A percentile compares a stretch with the other conserved stretches of the same genome.
Evolutionary conservation across 805 yeast species (phyloP).

Genomic region (Wickerhamiella galacta): DNA sequence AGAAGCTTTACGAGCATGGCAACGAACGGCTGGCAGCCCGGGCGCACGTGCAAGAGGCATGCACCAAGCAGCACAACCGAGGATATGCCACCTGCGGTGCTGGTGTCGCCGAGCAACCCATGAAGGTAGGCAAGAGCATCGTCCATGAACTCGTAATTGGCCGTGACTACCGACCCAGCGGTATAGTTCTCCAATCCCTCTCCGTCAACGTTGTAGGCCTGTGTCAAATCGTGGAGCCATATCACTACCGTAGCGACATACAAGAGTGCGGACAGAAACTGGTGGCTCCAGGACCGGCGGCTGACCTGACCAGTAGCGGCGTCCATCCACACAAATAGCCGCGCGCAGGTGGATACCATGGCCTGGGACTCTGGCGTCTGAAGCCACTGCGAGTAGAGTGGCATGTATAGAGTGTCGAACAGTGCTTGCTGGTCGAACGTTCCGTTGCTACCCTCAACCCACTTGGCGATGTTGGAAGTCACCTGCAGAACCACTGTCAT

Average conservation of each 20-base stretch:
- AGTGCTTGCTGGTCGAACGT: constrained; percentile 6
- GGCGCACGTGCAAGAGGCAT: constrained; percentile 13
- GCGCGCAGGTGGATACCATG: constrained; percentile 15
- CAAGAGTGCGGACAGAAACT: constrained; percentile 16
- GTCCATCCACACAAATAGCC: constrained; percentile 16
- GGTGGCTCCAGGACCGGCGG: constrained; percentile 9
- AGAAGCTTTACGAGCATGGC: constrained; percentile 11
- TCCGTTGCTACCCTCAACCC: constrained; percentile 8
- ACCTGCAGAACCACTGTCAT: constrained; percentile 17
- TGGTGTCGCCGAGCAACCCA: not conserved
- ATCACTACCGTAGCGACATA: constrained; percentile 17
- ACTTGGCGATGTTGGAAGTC: constrained; percentile 14
- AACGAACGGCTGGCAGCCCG: constrained; percentile 10
- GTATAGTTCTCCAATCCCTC: not conserved
- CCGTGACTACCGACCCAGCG: constrained; percentile 6
- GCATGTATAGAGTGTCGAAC: constrained; percentile 17
- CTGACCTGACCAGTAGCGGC: constrained; percentile 14
- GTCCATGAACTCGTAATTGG: constrained; percentile 13
- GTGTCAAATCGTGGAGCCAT: constrained; percentile 16
- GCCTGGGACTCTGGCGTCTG: constrained; percentile 16
- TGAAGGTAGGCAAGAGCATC: constrained; percentile 15
- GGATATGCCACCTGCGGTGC: constrained; percentile 1
- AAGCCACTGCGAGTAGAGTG: constrained; percentile 17
- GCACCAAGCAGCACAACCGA: constrained; percentile 12
- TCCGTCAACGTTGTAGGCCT: constrained; percentile 4